Base-by-base conservation (phyloP, 805 yeast genomes). In the Kluyveromyces wickerhamii region DNA sequence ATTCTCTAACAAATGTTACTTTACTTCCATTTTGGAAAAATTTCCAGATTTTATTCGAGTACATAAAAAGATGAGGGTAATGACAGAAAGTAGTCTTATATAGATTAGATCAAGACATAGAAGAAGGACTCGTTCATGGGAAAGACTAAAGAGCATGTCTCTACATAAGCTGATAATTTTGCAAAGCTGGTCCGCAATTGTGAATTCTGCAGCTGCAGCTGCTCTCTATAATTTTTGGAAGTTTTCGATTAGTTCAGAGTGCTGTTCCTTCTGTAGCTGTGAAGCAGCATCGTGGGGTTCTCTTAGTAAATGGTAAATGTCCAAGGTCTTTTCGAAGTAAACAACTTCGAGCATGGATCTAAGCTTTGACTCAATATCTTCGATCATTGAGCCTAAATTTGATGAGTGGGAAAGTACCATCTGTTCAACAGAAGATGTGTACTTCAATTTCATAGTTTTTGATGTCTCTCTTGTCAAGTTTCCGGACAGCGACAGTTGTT, bases 251-350 rank as follows among this genome's bases (percentile, higher is more conserved):
- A 63, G 44, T 32, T 59, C 60, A n/a, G 52, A 45, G 25, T 62
- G 66, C 10, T 49, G 52, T 9, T 41, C 40, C 37, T 56, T 55
- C 15, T 48, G 57, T 9, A 35, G 31, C 20, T 44, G 44, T 21
- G 44, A 35, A 7, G 48, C 23, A 12, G 47, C 31, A 7, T 45
- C 44, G 3, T 38, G 37, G 19, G 51, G 32, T 10, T 64, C 70
- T 54, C 86, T 70, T 25, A 79, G 62, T 45, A 80, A 87, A 18
- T 82, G 79, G 29, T 88, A 67, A 32, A 92, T 79, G 52, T 89
- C 96, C 51, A 84, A 77, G 13, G 95, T 84, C 65, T 89, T 89
- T 49, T 94, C 96, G 54, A 89, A 89, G 57, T 89, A 89, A 18
- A 89, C 96, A 43, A 86, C 95, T 57, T 89, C 95, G 43, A 89